phyloP scores from a whole-genome alignment of 352 stramenopile species.

The Pythium insidiosum region DNA sequence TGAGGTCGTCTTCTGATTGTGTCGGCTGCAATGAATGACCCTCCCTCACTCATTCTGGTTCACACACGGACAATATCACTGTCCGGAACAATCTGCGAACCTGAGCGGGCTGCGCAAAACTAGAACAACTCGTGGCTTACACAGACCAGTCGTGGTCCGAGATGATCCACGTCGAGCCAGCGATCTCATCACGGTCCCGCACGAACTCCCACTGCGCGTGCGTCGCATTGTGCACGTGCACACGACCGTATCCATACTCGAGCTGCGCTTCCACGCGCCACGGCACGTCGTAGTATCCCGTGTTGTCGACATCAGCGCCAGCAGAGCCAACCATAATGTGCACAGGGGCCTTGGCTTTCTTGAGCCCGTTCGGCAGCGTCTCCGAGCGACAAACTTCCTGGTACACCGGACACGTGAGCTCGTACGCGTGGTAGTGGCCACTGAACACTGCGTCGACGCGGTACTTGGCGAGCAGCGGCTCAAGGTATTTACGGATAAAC shows the following conservation, averaged over 20 bases:
- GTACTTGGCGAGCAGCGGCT: constrained; percentile 7
- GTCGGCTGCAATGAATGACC: too few relatives aligned
- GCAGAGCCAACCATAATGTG: constrained; percentile 14
- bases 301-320: constrained; percentile 1
- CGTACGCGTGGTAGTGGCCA: constrained; percentile 12
- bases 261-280: background rate
- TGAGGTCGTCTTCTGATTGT: too few relatives aligned
- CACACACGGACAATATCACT: too few relatives aligned
- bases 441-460: constrained; percentile 10
- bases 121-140: too few relatives aligned
- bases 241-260: constrained; percentile 7
- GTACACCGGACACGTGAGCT: constrained; percentile 11
- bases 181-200: background rate
- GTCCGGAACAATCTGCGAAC: too few relatives aligned
- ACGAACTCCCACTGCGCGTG: constrained; percentile 1
- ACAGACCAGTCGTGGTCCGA: constrained; percentile 9
- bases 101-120: too few relatives aligned
- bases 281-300: background rate
- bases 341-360: background rate
- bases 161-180: constrained; percentile 6
- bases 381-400: background rate
- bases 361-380: background rate
- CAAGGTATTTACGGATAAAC: constrained; percentile 2
- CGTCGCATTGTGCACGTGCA: constrained; percentile 7
- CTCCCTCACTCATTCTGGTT: too few relatives aligned